Base-by-base conservation (phyloP, 371 early-diverging fungal species). In the Zychaea mexicana region DNA sequence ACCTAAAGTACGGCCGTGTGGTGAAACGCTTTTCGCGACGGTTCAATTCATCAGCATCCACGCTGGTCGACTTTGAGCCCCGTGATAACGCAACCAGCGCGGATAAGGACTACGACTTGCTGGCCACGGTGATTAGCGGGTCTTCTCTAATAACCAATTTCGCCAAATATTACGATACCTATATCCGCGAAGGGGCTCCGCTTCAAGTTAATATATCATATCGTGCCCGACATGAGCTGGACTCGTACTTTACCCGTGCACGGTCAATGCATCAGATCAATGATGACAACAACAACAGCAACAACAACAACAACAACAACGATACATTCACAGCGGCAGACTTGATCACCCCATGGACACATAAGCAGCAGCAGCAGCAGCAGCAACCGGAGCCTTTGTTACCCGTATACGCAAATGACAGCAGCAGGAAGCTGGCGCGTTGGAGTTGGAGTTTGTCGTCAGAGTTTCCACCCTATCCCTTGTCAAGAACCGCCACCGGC, bases 171-270 rank as follows among this genome's bases (percentile, higher is more conserved):
- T 81, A 81, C 28, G 60, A 70, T 47, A 66, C 62, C 0, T 81
- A 70, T 46, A 74, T 81, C 15, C 49, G 53, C 21, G 72, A 74
- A 46, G 57, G 59, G 47, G 66, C 81, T 3, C 65, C 76, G 15
- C 57, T 69, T 17, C 78, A 81, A 45, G 77, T 81, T 21, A 77
- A 81, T 52, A 73, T 81, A 12, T 70, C 77, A 2, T 67, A 75
- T 38, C 33, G 66, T 30, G 80, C 77, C 17, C 52, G 76, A n/a
- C 52, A 56, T 31, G 55, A 30, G 0, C 53, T 77, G n/a, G 80
- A 68, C 22, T 49, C 49, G 22, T 49, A 22, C 26, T 49, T 49
- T 24, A 22, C 21, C 1, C 5, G 49, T 3, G 26, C 24, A 24
- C 49, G 21, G 22, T 19, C 2, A 12, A 42, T n/a, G 4, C 7